Base-by-base conservation (phyloP, 257 asterid genomes). In the Solanum chiquidenum region DNA sequence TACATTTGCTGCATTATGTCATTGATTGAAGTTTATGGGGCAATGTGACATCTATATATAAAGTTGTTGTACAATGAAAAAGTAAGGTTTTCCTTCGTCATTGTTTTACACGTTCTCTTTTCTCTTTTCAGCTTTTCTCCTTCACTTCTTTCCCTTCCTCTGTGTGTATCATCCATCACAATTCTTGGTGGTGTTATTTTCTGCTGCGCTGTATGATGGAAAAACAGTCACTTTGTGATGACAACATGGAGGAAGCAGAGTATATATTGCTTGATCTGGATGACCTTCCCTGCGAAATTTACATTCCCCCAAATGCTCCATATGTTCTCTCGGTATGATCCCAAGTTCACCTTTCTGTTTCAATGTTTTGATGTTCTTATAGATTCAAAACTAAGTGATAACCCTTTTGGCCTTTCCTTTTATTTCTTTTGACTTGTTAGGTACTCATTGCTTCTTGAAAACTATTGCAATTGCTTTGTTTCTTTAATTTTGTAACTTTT, bases 251-350 rank as follows among this genome's bases (percentile, higher is more conserved):
- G 35, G 95, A 93, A 37, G 95, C 93, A 55, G 95, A 94, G 88
- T 94, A 88, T 76, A 95, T 96, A 25, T 87, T 95, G 92, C 90
- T 95, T 86, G 97, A 96, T 91, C 85, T 96, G 88, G 94, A 91
- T 86, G 85, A 87, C 44, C 84, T 94, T 87, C 68, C 92, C 38
- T 87, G 86, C 25, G 93, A 91, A 83, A 88, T 94, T 88, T 80
- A 74, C 74, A 91, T 96, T 66, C 98, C 98, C 58, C 90, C 90
- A 1, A 93, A 94, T 76, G 96, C 98, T 27, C 98, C 99, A 55
- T 94, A 94, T 88, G 92, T 90, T 71, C 93, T 95, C 86, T 94
- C 98, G 52, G 98, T 96, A 92, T 52, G 88, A 60, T 85, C 34
- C 87, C 58, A 46, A 44, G 18, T 79, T 44, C 86, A 12, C 74